These are phyloP conservation scores for Pyricularia pennisetigena DNA, from an alignment of 2,329 filamentous ascomycete genomes.

Conservation along the genomic window DNA sequence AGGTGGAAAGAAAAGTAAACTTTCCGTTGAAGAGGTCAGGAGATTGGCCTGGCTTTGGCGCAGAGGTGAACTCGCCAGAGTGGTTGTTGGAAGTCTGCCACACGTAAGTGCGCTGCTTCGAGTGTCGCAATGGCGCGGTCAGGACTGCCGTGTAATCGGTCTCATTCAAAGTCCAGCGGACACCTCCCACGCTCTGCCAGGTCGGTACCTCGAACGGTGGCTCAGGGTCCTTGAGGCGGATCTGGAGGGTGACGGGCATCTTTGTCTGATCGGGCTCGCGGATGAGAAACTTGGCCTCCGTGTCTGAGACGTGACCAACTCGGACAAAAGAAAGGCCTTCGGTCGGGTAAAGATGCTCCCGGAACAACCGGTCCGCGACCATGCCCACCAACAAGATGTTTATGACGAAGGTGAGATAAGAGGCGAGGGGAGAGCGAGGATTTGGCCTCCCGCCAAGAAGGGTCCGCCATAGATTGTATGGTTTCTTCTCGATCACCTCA, in stretches of 20 bases:
- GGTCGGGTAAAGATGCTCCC: slow-evolving; percentile 57
- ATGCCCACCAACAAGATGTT: slow-evolving; percentile 62
- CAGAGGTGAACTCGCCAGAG: slow-evolving; percentile 69
- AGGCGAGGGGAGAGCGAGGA: slow-evolving; percentile 55
- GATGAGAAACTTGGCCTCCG: slow-evolving; percentile 70
- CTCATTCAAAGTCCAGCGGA: slow-evolving; percentile 57
- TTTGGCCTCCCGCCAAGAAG: slow-evolving; percentile 70
- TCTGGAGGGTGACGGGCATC: slow-evolving; percentile 67
- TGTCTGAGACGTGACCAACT: slow-evolving; percentile 76
- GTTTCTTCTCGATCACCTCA: slow-evolving; percentile 52
- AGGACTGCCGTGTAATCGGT: slow-evolving; percentile 77
- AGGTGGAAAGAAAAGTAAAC: slow-evolving; percentile 87
- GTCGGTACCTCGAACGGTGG: slow-evolving; percentile 42
- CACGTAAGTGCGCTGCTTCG: slow-evolving; percentile 66
- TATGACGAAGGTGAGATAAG: slow-evolving; percentile 51
- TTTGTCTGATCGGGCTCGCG: slow-evolving; percentile 70
- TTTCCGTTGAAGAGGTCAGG: slow-evolving; percentile 52
- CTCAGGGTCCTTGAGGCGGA: slow-evolving; percentile 42
- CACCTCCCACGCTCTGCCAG: slow-evolving; percentile 58
- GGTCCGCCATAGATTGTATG: slow-evolving; percentile 48
- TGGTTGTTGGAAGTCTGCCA: slow-evolving; percentile 84
- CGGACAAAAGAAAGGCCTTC: slow-evolving; percentile 77
- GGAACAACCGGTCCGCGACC: slow-evolving; percentile 68
- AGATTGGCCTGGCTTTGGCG: slow-evolving; percentile 58
- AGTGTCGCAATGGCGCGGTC: slow-evolving; percentile 51